Base-by-base conservation (phyloP, 2,329 filamentous ascomycete species). In the Hymenotorrendiella dingleyae region DNA sequence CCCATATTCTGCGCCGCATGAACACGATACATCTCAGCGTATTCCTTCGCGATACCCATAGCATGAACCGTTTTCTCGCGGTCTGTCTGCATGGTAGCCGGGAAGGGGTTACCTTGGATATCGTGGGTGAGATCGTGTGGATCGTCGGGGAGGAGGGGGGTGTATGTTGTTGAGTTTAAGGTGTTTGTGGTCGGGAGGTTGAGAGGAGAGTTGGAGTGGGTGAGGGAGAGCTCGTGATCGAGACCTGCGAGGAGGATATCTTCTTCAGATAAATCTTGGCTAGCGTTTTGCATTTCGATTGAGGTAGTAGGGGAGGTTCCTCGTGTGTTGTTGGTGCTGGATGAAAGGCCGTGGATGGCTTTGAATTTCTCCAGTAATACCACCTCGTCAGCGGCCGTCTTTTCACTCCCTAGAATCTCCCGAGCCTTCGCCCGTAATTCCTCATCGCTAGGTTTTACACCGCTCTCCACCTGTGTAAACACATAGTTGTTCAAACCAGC, bases 311-410 rank as follows among this genome's bases (percentile, higher is more conserved):
- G 22, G 10, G 27, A 4, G n/a, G n/a, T n/a, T n/a, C n/a, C n/a
- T n/a, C n/a, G n/a, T n/a, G n/a, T n/a, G n/a, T n/a, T n/a, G n/a
- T n/a, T n/a, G n/a, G n/a, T n/a, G n/a, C n/a, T n/a, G n/a, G n/a
- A n/a, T n/a, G n/a, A n/a, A 3, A 57, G 42, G 0, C 48, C 53
- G 20, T 54, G 45, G 28, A 56, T 26, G 4, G 39, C 42, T 24
- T 58, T 58, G 62, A 81, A 81, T 56, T 73, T 76, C 17, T 59
- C 64, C 39, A 81, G 58, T 14, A 81, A 59, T 2, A 67, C 62
- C 0, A 58, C 51, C 51, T 81, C 74, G 35, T 82, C 77, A 0
- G 74, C 76, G 6, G 76, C 62, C 1, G 77, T 80, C 4, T 53
- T 55, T 4, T 64, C 55, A 22, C 66, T 59, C 3, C 67, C 63